Evolutionary conservation across 192 early-diverging fungal genomes (phyloP).

Genomic region (Coemansia sp.): DNA sequence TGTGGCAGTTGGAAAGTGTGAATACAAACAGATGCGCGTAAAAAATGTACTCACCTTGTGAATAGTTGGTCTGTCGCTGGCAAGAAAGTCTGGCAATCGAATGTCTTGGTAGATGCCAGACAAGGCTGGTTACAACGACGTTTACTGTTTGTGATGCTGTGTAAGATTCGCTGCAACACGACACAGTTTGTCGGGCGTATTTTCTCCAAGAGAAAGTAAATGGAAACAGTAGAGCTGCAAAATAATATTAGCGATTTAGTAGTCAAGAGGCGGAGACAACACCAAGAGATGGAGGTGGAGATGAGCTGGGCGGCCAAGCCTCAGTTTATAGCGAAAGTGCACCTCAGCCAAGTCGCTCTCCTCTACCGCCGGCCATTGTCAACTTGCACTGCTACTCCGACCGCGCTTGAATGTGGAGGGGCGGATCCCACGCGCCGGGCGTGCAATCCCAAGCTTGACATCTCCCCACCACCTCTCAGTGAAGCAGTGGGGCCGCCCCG

Average conservation of each 20-base stretch:
- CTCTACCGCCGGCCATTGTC: background rate
- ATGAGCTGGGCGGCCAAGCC: too few relatives aligned
- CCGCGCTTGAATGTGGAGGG: background rate
- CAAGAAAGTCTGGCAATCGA: background rate
- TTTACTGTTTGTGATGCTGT: conserved; percentile 5
- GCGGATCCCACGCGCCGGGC: conserved; percentile 7
- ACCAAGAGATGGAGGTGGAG: background rate
- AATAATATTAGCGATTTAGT: background rate
- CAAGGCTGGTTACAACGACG: background rate
- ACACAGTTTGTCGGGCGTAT: background rate
- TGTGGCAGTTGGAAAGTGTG: background rate
- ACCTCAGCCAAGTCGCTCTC: background rate
- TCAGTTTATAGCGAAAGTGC: background rate
- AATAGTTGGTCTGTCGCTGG: background rate
- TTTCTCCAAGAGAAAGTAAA: conserved; percentile 7
- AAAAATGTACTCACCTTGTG: background rate
- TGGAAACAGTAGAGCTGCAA: conserved; percentile 2
- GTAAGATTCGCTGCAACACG: background rate
- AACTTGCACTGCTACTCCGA: background rate
- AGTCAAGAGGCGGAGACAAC: background rate
- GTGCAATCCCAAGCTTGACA: conserved; percentile 6
- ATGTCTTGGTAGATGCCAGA: background rate
- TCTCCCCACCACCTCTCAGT: conserved; percentile 1
- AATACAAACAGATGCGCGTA: background rate
- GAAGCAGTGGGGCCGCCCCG: background rate